Percentiles rank a stretch among this genome's conserved stretches.
Evolutionary conservation across 441 rosid species (phyloP).

Genomic region (Macaranga tanarius): DNA sequence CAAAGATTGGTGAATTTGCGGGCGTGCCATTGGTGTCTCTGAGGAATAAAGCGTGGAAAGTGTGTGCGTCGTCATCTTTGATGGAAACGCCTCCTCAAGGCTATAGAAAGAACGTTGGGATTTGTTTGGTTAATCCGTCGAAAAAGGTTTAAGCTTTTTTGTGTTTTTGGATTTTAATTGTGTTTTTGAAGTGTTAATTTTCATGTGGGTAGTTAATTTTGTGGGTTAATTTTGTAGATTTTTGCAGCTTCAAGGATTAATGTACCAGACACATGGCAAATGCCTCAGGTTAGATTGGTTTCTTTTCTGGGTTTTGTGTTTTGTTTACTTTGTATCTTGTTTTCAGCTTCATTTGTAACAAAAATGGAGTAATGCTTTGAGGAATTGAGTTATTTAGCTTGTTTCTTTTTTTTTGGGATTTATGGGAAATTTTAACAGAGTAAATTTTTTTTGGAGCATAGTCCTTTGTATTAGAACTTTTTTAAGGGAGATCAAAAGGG

Average conservation of each 20-base stretch:
- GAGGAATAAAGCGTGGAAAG: neutral
- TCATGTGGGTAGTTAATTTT: neutral
- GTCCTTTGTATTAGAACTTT: too few species aligned
- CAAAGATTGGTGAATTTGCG: conserved; percentile 30
- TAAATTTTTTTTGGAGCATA: too few species aligned
- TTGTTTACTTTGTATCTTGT: too few species aligned
- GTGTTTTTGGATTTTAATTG: neutral
- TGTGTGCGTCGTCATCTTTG: neutral
- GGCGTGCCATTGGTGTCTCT: conserved; percentile 23
- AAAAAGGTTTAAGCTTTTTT: conserved; percentile 45
- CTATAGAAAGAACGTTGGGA: conserved; percentile 85
- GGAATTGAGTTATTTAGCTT: neutral
- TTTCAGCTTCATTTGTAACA: neutral
- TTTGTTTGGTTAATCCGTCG: conserved; percentile 74
- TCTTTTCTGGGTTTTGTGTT: neutral
- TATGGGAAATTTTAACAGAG: neutral
- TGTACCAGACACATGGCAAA: conserved; percentile 78
- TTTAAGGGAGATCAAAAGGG: too few species aligned
- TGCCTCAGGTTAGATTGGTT: conserved; percentile 72
- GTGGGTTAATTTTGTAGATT: conserved; percentile 41
- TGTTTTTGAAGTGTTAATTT: neutral
- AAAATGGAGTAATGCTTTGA: neutral
- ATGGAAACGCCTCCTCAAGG: conserved; percentile 85
- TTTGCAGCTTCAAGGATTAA: conserved; percentile 81
- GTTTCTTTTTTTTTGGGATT: neutral